Evolutionary conservation across 192 early-diverging fungal genomes (phyloP).

Genomic region (Backusella tuberculispora): DNA sequence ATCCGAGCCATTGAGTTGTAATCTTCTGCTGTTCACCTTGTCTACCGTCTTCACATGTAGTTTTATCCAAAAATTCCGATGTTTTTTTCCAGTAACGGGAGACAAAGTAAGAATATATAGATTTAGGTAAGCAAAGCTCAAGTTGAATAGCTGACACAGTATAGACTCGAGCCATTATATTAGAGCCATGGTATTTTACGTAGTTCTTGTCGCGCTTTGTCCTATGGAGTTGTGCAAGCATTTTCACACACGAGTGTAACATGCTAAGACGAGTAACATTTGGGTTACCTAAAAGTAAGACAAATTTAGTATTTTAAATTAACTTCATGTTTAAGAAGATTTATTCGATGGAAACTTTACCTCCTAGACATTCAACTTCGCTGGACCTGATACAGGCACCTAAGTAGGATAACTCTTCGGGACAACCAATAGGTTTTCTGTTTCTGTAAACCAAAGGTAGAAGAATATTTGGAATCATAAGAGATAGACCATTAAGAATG

Average conservation of each 20-base stretch:
- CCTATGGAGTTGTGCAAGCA: conserved; percentile 17
- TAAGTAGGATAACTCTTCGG: conserved; percentile 16
- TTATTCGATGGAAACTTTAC: not conserved
- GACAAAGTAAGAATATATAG: not conserved
- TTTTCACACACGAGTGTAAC: conserved; percentile 25
- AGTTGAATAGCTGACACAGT: conserved; percentile 21
- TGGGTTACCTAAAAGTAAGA: conserved; percentile 19
- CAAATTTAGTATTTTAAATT: conserved; percentile 7
- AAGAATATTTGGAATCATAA: not conserved
- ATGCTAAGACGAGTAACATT: conserved; percentile 19
- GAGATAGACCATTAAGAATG: not conserved
- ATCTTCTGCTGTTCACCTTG: not conserved
- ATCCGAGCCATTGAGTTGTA: conserved; percentile 1
- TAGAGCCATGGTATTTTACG: not conserved
- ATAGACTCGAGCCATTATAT: conserved; percentile 20
- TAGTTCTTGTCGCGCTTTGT: conserved; percentile 16
- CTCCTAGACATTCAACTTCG: conserved; percentile 25
- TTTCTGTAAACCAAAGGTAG: conserved; percentile 11
- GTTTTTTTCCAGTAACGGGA: not conserved
- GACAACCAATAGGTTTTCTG: conserved; percentile 6
- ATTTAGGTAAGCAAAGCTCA: conserved; percentile 15
- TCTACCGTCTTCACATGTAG: not conserved
- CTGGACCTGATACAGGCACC: conserved; percentile 19
- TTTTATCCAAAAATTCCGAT: not conserved
- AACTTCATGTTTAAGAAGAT: not conserved